These are phyloP conservation scores for Pyrenochaeta sp. DNA, from an alignment of 2,329 filamentous ascomycete species.

Conservation along the genomic window DNA sequence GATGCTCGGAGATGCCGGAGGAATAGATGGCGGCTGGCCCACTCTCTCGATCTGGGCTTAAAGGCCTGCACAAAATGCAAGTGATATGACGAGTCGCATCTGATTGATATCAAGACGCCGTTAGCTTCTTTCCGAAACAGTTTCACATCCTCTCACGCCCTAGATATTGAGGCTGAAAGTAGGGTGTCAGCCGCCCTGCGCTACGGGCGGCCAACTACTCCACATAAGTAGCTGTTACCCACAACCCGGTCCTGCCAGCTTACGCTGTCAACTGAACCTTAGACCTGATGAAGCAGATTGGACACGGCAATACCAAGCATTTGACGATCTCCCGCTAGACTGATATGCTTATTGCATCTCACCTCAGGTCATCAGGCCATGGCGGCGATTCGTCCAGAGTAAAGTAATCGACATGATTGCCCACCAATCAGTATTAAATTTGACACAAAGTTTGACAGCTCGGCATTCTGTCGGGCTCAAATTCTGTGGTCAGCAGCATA, in stretches of 20 bases:
- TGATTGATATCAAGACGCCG: background rate
- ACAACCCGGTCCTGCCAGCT: slow-evolving; percentile 6
- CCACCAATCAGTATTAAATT: background rate
- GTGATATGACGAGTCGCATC: background rate
- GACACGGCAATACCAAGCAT: slow-evolving; percentile 23
- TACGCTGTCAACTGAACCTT: background rate
- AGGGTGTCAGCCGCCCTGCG: slow-evolving; percentile 9
- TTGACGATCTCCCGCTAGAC: slow-evolving; percentile 27
- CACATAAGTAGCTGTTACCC: background rate
- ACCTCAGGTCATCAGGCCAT: slow-evolving; percentile 8
- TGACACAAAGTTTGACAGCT: slow-evolving; percentile 1
- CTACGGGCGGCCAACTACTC: background rate
- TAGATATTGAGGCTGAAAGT: slow-evolving; percentile 16
- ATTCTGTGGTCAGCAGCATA: slow-evolving; percentile 16
- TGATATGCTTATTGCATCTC: slow-evolving; percentile 27
- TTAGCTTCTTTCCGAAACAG: background rate
- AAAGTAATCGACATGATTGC: background rate
- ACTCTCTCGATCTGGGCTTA: background rate
- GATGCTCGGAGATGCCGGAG: slow-evolving; percentile 4
- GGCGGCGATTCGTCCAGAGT: slow-evolving; percentile 5
- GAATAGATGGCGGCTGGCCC: background rate
- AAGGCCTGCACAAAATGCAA: background rate
- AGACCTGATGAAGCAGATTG: slow-evolving; percentile 8
- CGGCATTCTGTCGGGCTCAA: background rate
- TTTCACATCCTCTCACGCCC: background rate